Evolutionary conservation across 2,329 filamentous ascomycete genomes (phyloP), one percentile per base, ranked within the genome.

Genomic region (Alternaria solani): DNA sequence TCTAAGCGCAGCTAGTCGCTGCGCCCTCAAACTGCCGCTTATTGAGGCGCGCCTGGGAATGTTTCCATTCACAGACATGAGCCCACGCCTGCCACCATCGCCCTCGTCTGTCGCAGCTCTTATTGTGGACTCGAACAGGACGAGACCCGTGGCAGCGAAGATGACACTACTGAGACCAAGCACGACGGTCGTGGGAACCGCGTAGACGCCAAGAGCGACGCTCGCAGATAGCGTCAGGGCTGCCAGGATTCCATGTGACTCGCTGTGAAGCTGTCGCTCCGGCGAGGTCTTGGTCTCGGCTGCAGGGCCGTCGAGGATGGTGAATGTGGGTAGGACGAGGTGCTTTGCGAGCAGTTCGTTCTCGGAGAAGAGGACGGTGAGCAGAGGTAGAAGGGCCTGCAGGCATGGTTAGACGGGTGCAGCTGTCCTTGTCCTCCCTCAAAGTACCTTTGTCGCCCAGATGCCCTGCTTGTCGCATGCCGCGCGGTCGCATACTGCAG

Each of bases 371-470:
- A 78, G 57, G 51, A 70, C 72, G 9, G 73, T 67, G 28, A 78
- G 64, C 26, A 75, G 62, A 3, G 78, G 77, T 14, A 80, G 67
- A 2, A 80, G 59, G 32, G 73, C 72, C 78, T 80, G 49, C n/a
- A 28, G 3, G 4, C 14, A 12, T 2, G 8, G 51, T 70, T 47
- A 70, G 51, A 41, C 42, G 25, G 36, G 7, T n/a, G 26, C 3
- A 3, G 5, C 5, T 2, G 3, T 28, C 1, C 6, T 18, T 26
- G 3, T 49, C 7, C 20, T 30, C 43, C n/a, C n/a, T 43, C 23
- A 12, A 49, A 23, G 43, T 68, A 83, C 82, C 79, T 83, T 82
- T 23, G 78, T 79, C 73, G 79, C 79, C 77, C 80, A 79, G n/a
- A 81, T 76, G 41, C 78, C 79, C 60, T 78, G 72, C 52, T 76